phyloP scores from a whole-genome alignment of 1,284 basidiomycete genomes.

The Pholiota adiposa region DNA sequence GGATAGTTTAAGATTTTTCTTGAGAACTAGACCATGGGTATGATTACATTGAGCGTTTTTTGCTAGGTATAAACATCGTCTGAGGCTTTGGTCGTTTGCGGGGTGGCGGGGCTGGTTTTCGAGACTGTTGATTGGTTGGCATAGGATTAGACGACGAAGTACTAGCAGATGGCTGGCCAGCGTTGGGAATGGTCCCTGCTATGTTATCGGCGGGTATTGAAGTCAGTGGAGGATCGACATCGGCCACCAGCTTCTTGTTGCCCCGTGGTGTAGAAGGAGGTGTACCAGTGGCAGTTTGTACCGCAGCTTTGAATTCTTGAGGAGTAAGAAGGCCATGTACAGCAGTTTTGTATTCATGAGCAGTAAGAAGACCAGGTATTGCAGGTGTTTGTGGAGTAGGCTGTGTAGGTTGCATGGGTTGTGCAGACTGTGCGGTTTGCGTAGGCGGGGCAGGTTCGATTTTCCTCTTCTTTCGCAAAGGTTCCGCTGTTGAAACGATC shows the following conservation, averaged over 20 bases:
- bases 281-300: not conserved
- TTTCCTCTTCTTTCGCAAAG: slow-evolving; percentile 9
- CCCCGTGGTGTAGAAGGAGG: not conserved
- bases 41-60: slow-evolving; percentile 27
- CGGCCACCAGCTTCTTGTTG: not conserved
- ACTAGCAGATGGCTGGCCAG: not conserved
- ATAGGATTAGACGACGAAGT: not conserved
- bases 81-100: slow-evolving; percentile 35
- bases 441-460: too few relatives aligned
- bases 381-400: not conserved
- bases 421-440: too few relatives aligned
- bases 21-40: not conserved
- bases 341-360: not conserved
- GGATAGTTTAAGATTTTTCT: not conserved
- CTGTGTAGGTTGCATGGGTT: too few relatives aligned
- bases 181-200: not conserved
- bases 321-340: not conserved
- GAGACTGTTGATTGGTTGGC: not conserved
- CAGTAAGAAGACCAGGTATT: not conserved
- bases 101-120: slow-evolving; percentile 40
- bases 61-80: slow-evolving; percentile 52
- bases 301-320: not conserved
- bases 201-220: not conserved
- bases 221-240: not conserved
- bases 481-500: not conserved